Evolutionary conservation across 306 rosid genomes (phyloP).

Genomic region (Prunus campanulata): DNA sequence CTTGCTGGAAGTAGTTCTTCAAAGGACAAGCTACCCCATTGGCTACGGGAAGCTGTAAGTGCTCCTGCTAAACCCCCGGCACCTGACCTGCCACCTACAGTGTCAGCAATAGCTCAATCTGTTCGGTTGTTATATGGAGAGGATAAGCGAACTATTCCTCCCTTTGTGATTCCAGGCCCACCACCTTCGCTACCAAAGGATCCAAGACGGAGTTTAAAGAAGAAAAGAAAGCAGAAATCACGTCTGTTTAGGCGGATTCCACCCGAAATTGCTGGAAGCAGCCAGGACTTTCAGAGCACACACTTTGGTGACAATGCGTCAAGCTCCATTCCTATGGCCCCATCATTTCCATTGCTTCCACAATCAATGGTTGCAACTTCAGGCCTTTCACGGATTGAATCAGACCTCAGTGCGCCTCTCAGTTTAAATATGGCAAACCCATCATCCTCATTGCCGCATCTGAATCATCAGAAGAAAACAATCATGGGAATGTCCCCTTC

Average conservation of each 20-base stretch:
- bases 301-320: constrained; percentile 51
- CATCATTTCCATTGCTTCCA: constrained; percentile 55
- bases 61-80: constrained; percentile 69
- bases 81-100: constrained; percentile 83
- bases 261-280: constrained; percentile 46
- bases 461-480: constrained; percentile 40
- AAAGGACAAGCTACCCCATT: constrained; percentile 89
- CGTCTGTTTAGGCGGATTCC: constrained; percentile 37
- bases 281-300: constrained; percentile 42
- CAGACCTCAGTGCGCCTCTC: constrained; percentile 54
- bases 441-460: constrained; percentile 32
- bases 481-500: constrained; percentile 73
- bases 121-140: constrained; percentile 87
- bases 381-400: constrained; percentile 46
- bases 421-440: constrained; percentile 35
- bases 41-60: constrained; percentile 94
- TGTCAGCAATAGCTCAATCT: constrained; percentile 88
- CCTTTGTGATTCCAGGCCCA: constrained; percentile 89
- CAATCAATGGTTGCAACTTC: constrained; percentile 35
- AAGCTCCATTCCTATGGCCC: constrained; percentile 55
- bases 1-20: constrained; percentile 61
- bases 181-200: constrained; percentile 86
- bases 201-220: constrained; percentile 71
- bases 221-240: constrained; percentile 60
- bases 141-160: constrained; percentile 78